Conservation (phyloP, 495 filamentous ascomycete species). For the Xylaria bambusicola region DNA sequence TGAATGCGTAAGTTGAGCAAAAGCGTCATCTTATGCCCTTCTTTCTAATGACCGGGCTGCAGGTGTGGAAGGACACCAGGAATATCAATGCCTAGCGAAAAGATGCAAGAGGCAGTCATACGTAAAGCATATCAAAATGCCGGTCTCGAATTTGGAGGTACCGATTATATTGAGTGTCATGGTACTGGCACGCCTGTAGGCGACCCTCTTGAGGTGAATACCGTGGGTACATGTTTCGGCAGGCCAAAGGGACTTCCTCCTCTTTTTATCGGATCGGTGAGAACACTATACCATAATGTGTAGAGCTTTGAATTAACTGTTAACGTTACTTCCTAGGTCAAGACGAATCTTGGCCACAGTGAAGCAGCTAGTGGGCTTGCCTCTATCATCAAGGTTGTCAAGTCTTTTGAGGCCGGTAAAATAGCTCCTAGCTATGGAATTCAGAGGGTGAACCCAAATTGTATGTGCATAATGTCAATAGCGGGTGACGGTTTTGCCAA, state of each 20-base stretch:
- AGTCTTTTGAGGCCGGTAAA: background rate
- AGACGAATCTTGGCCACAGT: conserved; percentile 58
- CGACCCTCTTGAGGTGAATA: conserved; percentile 48
- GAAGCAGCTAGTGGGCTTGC: conserved; percentile 47
- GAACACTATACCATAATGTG: conserved; percentile 7
- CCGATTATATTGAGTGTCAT: conserved; percentile 51
- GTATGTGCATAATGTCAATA: no score
- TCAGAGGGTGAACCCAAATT: conserved; percentile 34
- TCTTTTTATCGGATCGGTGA: background rate
- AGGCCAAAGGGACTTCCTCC: no score
- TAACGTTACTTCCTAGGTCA: conserved; percentile 32
- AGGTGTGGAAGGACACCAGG: conserved; percentile 46
- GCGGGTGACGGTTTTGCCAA: background rate
- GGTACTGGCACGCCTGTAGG: conserved; percentile 55
- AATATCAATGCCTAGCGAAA: conserved; percentile 46
- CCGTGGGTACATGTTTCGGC: conserved; percentile 29
- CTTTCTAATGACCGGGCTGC: no score
- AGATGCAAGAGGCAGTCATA: conserved; percentile 48
- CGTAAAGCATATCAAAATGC: conserved; percentile 40
- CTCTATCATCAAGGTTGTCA: background rate
- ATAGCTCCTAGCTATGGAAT: background rate
- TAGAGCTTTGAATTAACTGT: conserved; percentile 9
- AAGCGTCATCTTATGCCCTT: no score
- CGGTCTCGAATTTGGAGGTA: conserved; percentile 36
- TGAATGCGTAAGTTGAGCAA: conserved; percentile 37